Conservation (phyloP, 192 early-diverging fungal species). For the Entomortierella parvispora region DNA sequence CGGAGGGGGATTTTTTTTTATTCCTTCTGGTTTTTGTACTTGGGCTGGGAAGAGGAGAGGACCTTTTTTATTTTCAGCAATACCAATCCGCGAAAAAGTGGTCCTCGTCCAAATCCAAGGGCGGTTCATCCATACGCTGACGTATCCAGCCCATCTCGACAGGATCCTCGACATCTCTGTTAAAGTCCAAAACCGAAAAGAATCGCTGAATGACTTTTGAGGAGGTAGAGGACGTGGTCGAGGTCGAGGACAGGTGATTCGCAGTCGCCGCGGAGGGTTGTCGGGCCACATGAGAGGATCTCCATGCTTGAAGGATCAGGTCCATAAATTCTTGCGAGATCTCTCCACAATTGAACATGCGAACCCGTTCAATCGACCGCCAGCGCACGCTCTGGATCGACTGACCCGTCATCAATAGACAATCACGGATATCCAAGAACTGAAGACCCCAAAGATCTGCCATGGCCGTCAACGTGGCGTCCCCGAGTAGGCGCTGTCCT, state of each 20-base stretch:
- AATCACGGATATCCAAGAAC: slow-evolving; percentile 40
- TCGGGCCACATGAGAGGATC: slow-evolving; percentile 3
- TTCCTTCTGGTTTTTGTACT: not conserved
- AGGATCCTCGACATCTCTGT: slow-evolving; percentile 32
- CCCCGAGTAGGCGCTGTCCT: slow-evolving; percentile 33
- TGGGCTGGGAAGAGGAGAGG: not conserved
- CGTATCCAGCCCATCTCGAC: slow-evolving; percentile 53
- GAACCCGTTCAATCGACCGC: slow-evolving; percentile 44
- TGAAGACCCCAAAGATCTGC: slow-evolving; percentile 46
- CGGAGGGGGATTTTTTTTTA: not conserved
- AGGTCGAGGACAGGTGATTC: not conserved
- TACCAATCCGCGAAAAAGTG: slow-evolving; percentile 53
- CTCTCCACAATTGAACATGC: slow-evolving; percentile 38
- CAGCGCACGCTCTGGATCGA: slow-evolving; percentile 37
- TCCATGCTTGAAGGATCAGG: slow-evolving; percentile 37
- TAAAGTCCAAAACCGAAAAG: slow-evolving; percentile 34
- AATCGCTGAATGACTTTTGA: slow-evolving; percentile 4
- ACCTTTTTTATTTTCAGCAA: not conserved
- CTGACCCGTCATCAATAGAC: slow-evolving; percentile 32
- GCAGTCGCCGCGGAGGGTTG: not conserved
- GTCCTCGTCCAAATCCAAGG: slow-evolving; percentile 40
- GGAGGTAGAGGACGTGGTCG: not conserved
- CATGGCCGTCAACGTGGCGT: slow-evolving; percentile 28
- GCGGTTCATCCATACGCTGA: slow-evolving; percentile 43
- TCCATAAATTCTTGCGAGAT: slow-evolving; percentile 52